Evolutionary conservation across 2,329 filamentous ascomycete species (phyloP).

Genomic region (Phaeosphaeria sp.): DNA sequence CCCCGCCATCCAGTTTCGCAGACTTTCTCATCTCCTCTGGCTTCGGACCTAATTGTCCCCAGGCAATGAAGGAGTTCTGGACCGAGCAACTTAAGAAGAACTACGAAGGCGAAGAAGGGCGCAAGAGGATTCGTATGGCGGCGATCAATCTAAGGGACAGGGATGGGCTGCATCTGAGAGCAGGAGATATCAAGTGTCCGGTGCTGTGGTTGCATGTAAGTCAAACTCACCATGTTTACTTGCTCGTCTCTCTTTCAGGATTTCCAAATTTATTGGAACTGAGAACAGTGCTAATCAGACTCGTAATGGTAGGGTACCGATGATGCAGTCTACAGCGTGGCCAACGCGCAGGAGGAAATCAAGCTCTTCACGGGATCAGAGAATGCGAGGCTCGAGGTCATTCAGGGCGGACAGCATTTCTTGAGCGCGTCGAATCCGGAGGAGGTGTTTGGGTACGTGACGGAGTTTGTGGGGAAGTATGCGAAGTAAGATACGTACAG

Average conservation of each 20-base stretch:
- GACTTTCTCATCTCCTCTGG: constrained; percentile 56
- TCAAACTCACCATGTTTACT: neutral
- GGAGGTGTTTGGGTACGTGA: constrained; percentile 48
- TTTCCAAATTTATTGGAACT: no score
- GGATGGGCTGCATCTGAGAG: constrained; percentile 55
- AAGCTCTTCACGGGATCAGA: constrained; percentile 53
- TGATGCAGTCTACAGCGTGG: constrained; percentile 46
- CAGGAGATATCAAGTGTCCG: constrained; percentile 58
- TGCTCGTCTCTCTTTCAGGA: no score
- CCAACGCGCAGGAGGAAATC: constrained; percentile 57
- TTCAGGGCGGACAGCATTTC: constrained; percentile 59
- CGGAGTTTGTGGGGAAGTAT: constrained; percentile 41
- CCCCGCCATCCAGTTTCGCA: constrained; percentile 32
- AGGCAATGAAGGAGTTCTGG: constrained; percentile 54
- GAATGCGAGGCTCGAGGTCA: constrained; percentile 51
- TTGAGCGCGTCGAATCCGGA: constrained; percentile 55
- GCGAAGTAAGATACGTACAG: neutral
- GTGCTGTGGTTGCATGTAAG: constrained; percentile 58
- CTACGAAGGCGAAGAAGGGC: constrained; percentile 59
- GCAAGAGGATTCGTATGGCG: constrained; percentile 57
- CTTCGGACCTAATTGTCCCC: constrained; percentile 51
- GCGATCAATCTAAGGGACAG: constrained; percentile 57
- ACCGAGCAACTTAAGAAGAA: constrained; percentile 51
- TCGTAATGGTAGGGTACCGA: neutral
- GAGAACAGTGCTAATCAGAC: neutral